A percentile compares a stretch with the other conserved stretches of the same genome.
phyloP scores from a whole-genome alignment of 805 yeast species.

The Yamadazyma laniorum region DNA sequence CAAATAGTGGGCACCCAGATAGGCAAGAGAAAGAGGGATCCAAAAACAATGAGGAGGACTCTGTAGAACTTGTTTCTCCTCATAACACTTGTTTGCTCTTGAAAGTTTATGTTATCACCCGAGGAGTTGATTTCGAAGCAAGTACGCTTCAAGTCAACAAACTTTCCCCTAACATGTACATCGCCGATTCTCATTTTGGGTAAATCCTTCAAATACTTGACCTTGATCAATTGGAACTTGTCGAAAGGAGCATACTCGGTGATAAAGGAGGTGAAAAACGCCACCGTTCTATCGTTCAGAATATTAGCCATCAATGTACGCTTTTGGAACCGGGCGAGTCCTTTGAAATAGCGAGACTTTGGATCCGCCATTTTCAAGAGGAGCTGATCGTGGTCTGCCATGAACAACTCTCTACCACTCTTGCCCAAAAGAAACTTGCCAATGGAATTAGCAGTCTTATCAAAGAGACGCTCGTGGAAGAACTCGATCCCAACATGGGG shows the following conservation, averaged over 20 bases:
- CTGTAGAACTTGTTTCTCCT: conserved; percentile 27
- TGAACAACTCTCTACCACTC: conserved; percentile 36
- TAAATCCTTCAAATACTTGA: conserved; percentile 47
- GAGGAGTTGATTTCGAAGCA: conserved; percentile 6
- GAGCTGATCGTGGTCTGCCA: conserved; percentile 40
- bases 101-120: conserved; percentile 18
- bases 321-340: conserved; percentile 54
- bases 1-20: conserved; percentile 51
- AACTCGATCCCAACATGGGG: conserved; percentile 45
- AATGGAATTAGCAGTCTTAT: conserved; percentile 28
- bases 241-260: conserved; percentile 74
- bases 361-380: conserved; percentile 56
- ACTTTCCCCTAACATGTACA: conserved; percentile 40
- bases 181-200: conserved; percentile 42
- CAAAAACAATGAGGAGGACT: conserved; percentile 20
- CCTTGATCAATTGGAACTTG: conserved; percentile 38
- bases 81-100: conserved; percentile 39
- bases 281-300: conserved; percentile 80
- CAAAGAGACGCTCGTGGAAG: conserved; percentile 32
- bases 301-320: conserved; percentile 69
- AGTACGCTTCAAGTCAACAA: conserved; percentile 50
- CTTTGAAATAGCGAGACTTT: conserved; percentile 48
- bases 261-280: conserved; percentile 81
- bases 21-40: conserved; percentile 37
- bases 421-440: conserved; percentile 38